phyloP scores from a whole-genome alignment of 176 grass and related monocot genomes.

The Cenchrus fungigraminus region DNA sequence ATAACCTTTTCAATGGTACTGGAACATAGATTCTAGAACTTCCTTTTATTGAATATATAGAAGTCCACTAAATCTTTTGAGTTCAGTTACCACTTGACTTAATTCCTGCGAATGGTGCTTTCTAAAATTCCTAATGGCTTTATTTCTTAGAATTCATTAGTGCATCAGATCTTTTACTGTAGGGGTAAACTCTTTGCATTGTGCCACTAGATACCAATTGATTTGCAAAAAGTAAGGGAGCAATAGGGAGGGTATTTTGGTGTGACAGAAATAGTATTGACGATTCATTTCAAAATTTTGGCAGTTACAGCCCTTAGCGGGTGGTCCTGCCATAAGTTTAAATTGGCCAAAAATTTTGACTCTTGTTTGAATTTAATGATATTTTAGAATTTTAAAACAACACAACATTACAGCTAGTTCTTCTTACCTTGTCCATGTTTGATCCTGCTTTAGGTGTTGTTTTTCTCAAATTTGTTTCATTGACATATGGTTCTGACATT shows the following conservation, averaged over 20 bases:
- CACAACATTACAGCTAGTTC: not conserved
- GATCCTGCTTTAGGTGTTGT: not conserved
- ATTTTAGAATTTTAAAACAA: not conserved
- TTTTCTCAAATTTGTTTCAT: conserved; percentile 6
- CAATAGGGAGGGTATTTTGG: not conserved
- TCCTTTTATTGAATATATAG: not conserved
- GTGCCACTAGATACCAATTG: not conserved
- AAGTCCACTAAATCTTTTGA: not conserved
- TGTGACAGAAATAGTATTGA: not conserved
- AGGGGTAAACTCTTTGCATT: not conserved
- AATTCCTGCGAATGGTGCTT: not conserved
- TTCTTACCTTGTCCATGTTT: not conserved
- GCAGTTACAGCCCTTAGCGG: not conserved
- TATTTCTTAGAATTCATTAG: not conserved
- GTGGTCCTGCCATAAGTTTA: not conserved
- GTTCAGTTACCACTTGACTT: not conserved
- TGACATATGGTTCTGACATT: conserved; percentile 10
- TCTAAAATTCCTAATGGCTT: not conserved
- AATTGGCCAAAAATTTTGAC: not conserved
- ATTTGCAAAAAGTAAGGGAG: not conserved
- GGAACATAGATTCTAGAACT: not conserved
- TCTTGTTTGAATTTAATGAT: not conserved
- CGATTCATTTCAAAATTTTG: not conserved
- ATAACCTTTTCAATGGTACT: not conserved
- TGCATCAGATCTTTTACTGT: not conserved